These are phyloP conservation scores for Neoascochyta sp. DNA, from an alignment of 2,329 filamentous ascomycete genomes.

Conservation along the genomic window DNA sequence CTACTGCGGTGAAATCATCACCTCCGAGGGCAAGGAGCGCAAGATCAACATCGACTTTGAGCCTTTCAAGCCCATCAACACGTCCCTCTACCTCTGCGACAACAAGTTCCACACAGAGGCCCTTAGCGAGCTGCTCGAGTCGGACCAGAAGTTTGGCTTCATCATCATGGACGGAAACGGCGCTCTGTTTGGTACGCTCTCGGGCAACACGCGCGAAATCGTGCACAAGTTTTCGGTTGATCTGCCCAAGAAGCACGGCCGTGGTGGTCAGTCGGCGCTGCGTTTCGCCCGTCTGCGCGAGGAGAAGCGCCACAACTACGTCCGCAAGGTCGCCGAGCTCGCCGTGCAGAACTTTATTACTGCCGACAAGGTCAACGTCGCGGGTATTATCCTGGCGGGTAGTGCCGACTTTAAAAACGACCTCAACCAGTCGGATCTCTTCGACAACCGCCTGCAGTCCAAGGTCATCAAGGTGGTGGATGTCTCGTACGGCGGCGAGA, in stretches of 20 bases:
- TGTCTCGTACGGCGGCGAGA: constrained; percentile 97
- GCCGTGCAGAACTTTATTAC: constrained; percentile 99
- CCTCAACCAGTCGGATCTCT: constrained; percentile 94
- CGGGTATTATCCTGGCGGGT: constrained; percentile 90
- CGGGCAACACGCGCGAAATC: constrained; percentile 93
- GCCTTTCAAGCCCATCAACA: constrained; percentile 99
- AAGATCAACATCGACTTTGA: constrained; percentile 99
- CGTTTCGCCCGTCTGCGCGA: constrained; percentile 99
- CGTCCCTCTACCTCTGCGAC: constrained; percentile 97
- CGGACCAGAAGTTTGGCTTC: constrained; percentile 98
- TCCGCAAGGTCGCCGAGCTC: constrained; percentile 95
- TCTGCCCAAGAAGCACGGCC: constrained; percentile 98
- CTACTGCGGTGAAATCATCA: constrained; percentile 99
- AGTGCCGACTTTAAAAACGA: constrained; percentile 99
- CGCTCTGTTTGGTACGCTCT: constrained; percentile 91
- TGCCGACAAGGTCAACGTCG: constrained; percentile 96
- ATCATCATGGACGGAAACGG: constrained; percentile 99
- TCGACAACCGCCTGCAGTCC: constrained; percentile 81
- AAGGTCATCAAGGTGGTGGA: constrained; percentile 99
- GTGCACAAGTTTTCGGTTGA: constrained; percentile 98
- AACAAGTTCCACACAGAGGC: constrained; percentile 99
- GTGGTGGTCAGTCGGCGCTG: constrained; percentile 98
- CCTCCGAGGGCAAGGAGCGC: constrained; percentile 94
- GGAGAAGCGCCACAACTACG: constrained; percentile 99
- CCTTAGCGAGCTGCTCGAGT: constrained; percentile 92